Conservation (phyloP, 2,329 filamentous ascomycete genomes). For the Monilinia laxa region DNA sequence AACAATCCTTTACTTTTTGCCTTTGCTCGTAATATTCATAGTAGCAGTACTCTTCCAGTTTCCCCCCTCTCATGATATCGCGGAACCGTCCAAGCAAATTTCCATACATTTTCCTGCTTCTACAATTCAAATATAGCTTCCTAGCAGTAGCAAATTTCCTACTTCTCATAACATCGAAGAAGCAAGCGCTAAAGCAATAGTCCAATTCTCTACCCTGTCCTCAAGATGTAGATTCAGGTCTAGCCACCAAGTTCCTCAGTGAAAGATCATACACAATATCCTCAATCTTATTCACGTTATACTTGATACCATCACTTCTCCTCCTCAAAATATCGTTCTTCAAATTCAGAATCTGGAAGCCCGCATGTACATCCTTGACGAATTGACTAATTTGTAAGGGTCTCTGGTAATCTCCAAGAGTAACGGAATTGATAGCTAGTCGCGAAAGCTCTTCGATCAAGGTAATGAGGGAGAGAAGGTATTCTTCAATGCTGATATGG, state of each 20-base stretch:
- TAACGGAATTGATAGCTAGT: slow-evolving; percentile 91
- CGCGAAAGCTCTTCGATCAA: slow-evolving; percentile 89
- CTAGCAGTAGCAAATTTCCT: background rate
- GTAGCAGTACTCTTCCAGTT: background rate
- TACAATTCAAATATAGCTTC: background rate
- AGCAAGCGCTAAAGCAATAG: background rate
- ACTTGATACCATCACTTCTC: slow-evolving; percentile 91
- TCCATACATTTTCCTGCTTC: background rate
- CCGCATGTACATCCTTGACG: slow-evolving; percentile 91
- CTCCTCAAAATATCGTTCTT: slow-evolving; percentile 93
- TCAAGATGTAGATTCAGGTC: slow-evolving; percentile 24
- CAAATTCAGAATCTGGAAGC: slow-evolving; percentile 94
- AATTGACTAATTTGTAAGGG: slow-evolving; percentile 88
- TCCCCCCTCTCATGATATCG: background rate
- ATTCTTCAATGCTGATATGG: slow-evolving; percentile 96
- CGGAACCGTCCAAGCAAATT: background rate
- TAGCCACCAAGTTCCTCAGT: slow-evolving; percentile 74
- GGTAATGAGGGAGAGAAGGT: slow-evolving; percentile 82
- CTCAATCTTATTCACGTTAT: slow-evolving; percentile 95
- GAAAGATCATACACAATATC: slow-evolving; percentile 97
- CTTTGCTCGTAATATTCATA: background rate
- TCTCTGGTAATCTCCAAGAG: slow-evolving; percentile 80
- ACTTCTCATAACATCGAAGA: background rate
- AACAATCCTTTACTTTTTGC: background rate
- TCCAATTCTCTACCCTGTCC: background rate